Evolutionary conservation across 1,284 basidiomycete species (phyloP).

Genomic region (Anthracocystis walkeri): DNA sequence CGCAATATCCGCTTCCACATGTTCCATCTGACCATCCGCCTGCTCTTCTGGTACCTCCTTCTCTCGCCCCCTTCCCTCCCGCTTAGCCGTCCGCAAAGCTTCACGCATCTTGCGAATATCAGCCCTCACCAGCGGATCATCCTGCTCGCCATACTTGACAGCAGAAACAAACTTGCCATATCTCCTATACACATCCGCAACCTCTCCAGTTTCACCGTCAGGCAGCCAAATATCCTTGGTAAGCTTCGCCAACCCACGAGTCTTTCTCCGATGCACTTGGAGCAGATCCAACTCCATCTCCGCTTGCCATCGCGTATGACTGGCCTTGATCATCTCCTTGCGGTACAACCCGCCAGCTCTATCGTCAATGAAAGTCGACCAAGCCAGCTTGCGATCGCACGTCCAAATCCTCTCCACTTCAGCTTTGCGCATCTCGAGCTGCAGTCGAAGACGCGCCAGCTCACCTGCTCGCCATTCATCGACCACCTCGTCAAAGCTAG

Average conservation of each 20-base stretch:
- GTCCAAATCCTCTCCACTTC: slow-evolving; percentile 46
- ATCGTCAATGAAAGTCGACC: slow-evolving; percentile 37
- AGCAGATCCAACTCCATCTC: slow-evolving; percentile 46
- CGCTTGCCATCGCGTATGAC: slow-evolving; percentile 35
- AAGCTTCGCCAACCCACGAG: slow-evolving; percentile 27
- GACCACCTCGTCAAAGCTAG: slow-evolving; percentile 42
- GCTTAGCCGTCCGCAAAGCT: slow-evolving; percentile 24
- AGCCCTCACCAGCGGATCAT: slow-evolving; percentile 31
- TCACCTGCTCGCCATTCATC: slow-evolving; percentile 48
- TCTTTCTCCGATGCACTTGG: slow-evolving; percentile 32
- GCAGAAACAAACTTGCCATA: slow-evolving; percentile 30
- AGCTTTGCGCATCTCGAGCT: slow-evolving; percentile 45
- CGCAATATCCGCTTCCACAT: not conserved
- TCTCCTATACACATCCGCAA: slow-evolving; percentile 19
- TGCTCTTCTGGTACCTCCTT: not conserved
- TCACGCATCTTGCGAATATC: slow-evolving; percentile 33
- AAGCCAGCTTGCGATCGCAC: slow-evolving; percentile 46
- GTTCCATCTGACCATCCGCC: not conserved
- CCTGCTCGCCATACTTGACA: slow-evolving; percentile 17
- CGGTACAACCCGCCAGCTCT: slow-evolving; percentile 32
- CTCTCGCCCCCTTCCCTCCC: not conserved
- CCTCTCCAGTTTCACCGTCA: not conserved
- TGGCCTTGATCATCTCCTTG: slow-evolving; percentile 14
- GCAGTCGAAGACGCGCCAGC: slow-evolving; percentile 32
- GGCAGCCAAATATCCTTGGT: slow-evolving; percentile 22